Evolutionary conservation across 1,284 basidiomycete species (phyloP), one percentile per base, ranked within the genome.

Genomic region (Apiotrichum gamsii): DNA sequence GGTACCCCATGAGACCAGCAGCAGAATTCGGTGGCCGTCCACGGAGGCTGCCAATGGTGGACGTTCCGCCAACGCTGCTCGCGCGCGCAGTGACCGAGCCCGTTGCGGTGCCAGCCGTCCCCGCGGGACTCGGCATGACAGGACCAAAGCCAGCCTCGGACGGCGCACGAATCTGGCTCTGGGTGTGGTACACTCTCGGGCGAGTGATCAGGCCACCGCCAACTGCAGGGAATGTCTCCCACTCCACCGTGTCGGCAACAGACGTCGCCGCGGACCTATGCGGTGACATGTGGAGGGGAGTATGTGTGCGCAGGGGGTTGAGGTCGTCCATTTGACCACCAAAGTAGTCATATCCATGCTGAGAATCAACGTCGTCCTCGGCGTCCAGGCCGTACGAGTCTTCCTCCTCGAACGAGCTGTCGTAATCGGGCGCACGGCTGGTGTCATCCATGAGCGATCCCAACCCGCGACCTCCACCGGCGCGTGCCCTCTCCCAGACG

Each of bases 201-300:
- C 85, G 77, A 3, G 83, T 83, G 49, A 88, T 77, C 0, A 78
- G 79, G 1, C 85, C 85, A 21, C 85, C 85, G 25, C 86, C 85
- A 10, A 87, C 82, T 13, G 86, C 85, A 2, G 85, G 83, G 50
- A 85, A 80, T 0, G 82, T 62, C 46, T 72, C 69, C 65, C 66
- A 72, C 37, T 68, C 59, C 21, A 39, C 16, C 16, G 19, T n/a
- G 21, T 24, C 1, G 29, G 19, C 23, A 2, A 6, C n/a, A 14
- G 34, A 41, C 16, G 13, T 15, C 8, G 29, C 32, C 23, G 16
- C 13, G 28, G 18, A 30, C 39, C 3, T 15, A 16, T 14, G 28
- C 10, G 49, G 37, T n/a, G 51, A 34, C 29, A 48, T 34, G 14
- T 52, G 42, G 3, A 65, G 43, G 9, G 52, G 42, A n/a, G n/a